Base-by-base conservation (phyloP, 139 green algal species). In the Chlamydomonas sp. region DNA sequence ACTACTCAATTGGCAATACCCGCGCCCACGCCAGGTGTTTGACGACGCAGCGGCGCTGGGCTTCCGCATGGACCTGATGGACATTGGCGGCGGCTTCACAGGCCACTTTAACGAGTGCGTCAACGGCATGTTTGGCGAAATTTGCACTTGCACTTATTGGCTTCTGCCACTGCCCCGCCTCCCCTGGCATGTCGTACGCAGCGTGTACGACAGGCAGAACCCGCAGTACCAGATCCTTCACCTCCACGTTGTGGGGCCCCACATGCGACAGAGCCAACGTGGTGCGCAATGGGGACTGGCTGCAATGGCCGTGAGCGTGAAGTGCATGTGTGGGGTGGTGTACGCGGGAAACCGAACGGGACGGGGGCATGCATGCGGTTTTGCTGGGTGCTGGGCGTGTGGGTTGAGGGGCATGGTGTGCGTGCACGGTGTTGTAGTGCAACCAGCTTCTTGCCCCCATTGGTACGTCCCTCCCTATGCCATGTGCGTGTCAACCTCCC, bases 181-280 rank as follows among this genome's bases (percentile, higher is more conserved):
- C 31, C 31, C 31, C 31, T 49, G 31, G 31, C 31, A 4, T 59
- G n/a, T 59, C 67, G 8, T 71, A 86, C 31, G 82, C 89, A 89
- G 98, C 76, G 88, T 99, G 20, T 97, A 97, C 88, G 96, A 98
- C 66, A 88, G 90, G 59, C 88, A 93, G 85, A 88, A 84, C 78
- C 91, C 89, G 16, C 69, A 90, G 72, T 91, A 88, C 66, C 67
- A 73, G 57, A 66, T 91, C 60, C 12, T 91, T 64, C 68, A 3
- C 59, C 9, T 92, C 92, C 57, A 98, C 96, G 1, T 78, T 98
- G 59, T 98, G 96, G 94, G 96, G 96, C 6, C 96, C 96, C 80
- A 97, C 96, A 8, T 98, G 96, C 87, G 96, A 98, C 91, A 94
- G 93, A 20, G 90, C 96, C n/a, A 96, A 98, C 90, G 95, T 91